These are phyloP conservation scores for Tillandsia fasciculata DNA, from an alignment of 176 grass and related monocot species.

Conservation along the genomic window DNA sequence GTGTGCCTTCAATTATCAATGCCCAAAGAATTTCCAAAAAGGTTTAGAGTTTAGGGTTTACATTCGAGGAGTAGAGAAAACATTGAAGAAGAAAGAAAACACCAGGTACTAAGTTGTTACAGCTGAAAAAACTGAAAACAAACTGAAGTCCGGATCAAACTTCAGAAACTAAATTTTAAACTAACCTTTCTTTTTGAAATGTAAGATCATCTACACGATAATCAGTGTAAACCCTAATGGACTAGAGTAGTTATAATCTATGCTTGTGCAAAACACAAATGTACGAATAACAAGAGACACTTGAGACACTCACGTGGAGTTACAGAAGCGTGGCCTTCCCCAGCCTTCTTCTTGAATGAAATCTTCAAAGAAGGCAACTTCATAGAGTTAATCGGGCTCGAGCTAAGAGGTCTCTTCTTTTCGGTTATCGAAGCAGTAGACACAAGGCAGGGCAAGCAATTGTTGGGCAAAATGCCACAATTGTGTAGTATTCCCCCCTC, in stretches of 20 bases:
- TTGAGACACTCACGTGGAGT: slow-evolving; percentile 42
- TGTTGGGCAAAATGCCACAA: slow-evolving; percentile 72
- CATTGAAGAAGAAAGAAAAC: slow-evolving; percentile 10
- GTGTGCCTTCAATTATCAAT: too few relatives aligned
- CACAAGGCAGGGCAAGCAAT: slow-evolving; percentile 76
- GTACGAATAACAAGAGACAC: background rate
- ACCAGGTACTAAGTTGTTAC: slow-evolving; percentile 1
- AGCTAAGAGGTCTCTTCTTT: slow-evolving; percentile 59
- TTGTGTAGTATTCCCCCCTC: slow-evolving; percentile 59
- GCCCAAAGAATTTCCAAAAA: too few relatives aligned
- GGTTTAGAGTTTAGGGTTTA: too few relatives aligned
- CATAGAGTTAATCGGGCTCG: slow-evolving; percentile 62
- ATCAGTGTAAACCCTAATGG: background rate
- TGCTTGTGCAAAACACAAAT: background rate
- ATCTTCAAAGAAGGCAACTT: slow-evolving; percentile 83
- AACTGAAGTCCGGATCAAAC: too few relatives aligned
- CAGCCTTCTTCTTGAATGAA: slow-evolving; percentile 79
- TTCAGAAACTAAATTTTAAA: too few relatives aligned
- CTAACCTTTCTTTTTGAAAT: background rate
- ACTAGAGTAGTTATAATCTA: background rate
- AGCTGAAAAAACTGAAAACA: too few relatives aligned
- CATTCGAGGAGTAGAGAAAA: background rate
- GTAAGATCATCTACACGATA: background rate
- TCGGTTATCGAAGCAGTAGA: slow-evolving; percentile 49
- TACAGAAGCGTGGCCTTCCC: slow-evolving; percentile 58